These are phyloP conservation scores for Viridothelium virens DNA, from an alignment of 495 filamentous ascomycete species.

Conservation along the genomic window DNA sequence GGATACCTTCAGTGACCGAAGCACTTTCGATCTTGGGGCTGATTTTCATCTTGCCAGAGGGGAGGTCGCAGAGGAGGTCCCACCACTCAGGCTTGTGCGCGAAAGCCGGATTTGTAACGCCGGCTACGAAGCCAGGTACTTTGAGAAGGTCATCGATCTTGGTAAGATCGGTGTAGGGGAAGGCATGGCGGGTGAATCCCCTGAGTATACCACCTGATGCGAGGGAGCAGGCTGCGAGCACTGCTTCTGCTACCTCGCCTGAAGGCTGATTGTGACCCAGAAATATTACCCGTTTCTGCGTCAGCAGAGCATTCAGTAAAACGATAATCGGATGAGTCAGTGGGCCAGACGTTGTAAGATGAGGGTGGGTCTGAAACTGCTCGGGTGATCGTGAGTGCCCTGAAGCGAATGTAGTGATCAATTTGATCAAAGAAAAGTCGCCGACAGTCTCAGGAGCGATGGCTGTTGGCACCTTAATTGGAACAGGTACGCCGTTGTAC, in stretches of 20 bases:
- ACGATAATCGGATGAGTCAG: constrained; percentile 72
- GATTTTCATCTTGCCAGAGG: constrained; percentile 88
- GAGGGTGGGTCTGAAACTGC: constrained; percentile 73
- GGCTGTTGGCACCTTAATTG: constrained; percentile 89
- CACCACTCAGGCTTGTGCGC: constrained; percentile 95
- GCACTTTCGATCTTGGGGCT: constrained; percentile 70
- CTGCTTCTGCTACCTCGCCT: constrained; percentile 89
- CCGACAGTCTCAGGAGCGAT: constrained; percentile 93
- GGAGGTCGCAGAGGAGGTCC: constrained; percentile 92
- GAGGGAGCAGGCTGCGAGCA: constrained; percentile 85
- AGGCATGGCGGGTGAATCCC: constrained; percentile 95
- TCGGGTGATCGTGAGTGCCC: constrained; percentile 75
- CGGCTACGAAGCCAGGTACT: constrained; percentile 95
- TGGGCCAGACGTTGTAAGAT: constrained; percentile 85
- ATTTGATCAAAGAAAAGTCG: constrained; percentile 93
- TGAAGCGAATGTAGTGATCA: constrained; percentile 85
- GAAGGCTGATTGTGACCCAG: constrained; percentile 91
- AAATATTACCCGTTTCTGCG: constrained; percentile 94
- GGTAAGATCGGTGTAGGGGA: constrained; percentile 95
- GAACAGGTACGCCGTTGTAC: constrained; percentile 91
- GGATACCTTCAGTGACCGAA: constrained; percentile 67
- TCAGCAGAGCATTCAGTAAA: constrained; percentile 73
- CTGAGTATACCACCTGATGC: constrained; percentile 90
- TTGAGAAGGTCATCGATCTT: constrained; percentile 95
- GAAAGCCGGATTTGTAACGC: constrained; percentile 95